Percentiles rank a stretch among this genome's conserved stretches.
phyloP scores from a whole-genome alignment of 75 land plant genomes.

The Chamaecyparis obtusa region DNA sequence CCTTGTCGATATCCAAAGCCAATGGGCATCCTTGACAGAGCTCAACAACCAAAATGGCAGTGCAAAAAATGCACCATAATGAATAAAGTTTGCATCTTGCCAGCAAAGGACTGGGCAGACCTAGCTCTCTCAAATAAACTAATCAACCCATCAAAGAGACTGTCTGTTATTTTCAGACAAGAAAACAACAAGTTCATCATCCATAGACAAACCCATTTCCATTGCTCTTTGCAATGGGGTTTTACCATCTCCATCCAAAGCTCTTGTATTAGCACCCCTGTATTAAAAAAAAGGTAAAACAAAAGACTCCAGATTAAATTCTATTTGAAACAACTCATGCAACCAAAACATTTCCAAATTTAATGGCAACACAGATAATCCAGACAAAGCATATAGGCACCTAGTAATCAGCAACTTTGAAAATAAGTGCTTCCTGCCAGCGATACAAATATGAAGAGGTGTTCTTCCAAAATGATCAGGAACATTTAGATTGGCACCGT shows the following conservation, averaged over 20 bases:
- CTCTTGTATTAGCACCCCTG: constrained; percentile 80
- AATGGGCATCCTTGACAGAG: not conserved
- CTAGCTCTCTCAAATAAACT: not conserved
- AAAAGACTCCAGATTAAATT: not conserved
- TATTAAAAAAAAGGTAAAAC: not conserved
- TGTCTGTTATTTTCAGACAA: constrained; percentile 10
- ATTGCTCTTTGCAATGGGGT: constrained; percentile 54
- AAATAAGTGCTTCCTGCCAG: constrained; percentile 25
- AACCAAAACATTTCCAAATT: not conserved
- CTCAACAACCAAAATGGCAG: not conserved
- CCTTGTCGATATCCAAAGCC: not conserved
- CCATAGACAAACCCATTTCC: constrained; percentile 47
- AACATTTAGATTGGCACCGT: constrained; percentile 73
- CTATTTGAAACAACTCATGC: not conserved
- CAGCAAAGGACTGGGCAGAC: not conserved
- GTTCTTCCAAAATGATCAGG: constrained; percentile 54
- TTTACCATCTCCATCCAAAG: constrained; percentile 56
- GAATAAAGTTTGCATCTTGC: not conserved
- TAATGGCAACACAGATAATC: not conserved
- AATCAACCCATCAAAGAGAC: not conserved
- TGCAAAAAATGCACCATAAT: constrained; percentile 5
- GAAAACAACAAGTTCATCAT: constrained; percentile 64
- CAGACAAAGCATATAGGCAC: constrained; percentile 26
- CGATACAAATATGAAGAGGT: constrained; percentile 65
- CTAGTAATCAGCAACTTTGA: constrained; percentile 62